phyloP scores from a whole-genome alignment of 805 yeast species.

The Kazachstania kunashirensis region DNA sequence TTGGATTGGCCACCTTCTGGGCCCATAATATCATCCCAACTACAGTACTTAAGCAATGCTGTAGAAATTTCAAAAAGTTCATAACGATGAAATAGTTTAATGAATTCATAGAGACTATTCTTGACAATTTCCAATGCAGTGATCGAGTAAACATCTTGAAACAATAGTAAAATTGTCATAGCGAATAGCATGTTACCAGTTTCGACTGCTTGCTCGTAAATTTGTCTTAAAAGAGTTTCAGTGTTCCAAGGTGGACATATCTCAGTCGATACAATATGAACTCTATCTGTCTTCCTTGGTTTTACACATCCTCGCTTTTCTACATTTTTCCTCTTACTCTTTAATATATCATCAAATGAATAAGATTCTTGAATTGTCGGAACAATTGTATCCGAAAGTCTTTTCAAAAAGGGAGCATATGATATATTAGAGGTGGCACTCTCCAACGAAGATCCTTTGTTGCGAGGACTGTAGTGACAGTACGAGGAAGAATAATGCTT shows the following conservation, averaged over 20 bases:
- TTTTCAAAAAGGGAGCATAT: constrained; percentile 4
- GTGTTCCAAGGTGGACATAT: constrained; percentile 27
- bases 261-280: no score
- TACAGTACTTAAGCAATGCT: constrained; percentile 26
- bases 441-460: constrained; percentile 14
- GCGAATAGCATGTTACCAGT: constrained; percentile 26
- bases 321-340: not conserved
- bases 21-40: constrained; percentile 26
- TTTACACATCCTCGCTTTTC: not conserved
- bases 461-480: constrained; percentile 14
- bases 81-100: constrained; percentile 24
- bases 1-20: constrained; percentile 28
- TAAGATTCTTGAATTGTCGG: constrained; percentile 1
- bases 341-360: not conserved
- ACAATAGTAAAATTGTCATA: constrained; percentile 21
- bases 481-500: constrained; percentile 6
- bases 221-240: constrained; percentile 19
- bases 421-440: constrained; percentile 3
- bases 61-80: constrained; percentile 29
- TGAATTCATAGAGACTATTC: constrained; percentile 24
- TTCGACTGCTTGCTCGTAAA: constrained; percentile 25
- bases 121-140: constrained; percentile 22
- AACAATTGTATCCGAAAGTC: constrained; percentile 1
- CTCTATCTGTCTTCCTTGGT: not conserved
- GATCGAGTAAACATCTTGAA: constrained; percentile 24